phyloP scores from a whole-genome alignment of 2,329 filamentous ascomycete genomes.

The Lasiodiplodia hormozganensis region DNA sequence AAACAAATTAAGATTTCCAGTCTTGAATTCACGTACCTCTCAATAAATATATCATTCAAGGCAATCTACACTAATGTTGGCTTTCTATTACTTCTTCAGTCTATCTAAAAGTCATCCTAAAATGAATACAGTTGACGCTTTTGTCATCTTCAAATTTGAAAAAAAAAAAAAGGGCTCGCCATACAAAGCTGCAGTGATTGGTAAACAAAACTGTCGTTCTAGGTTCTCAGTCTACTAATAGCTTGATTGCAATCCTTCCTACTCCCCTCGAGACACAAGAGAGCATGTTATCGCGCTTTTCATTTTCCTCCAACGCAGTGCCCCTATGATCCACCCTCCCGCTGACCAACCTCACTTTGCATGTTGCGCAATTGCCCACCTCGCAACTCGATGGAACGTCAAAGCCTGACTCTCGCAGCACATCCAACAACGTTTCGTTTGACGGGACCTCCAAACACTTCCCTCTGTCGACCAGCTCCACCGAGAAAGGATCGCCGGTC shows the following conservation, averaged over 20 bases:
- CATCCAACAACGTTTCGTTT: constrained; percentile 50
- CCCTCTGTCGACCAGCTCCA: constrained; percentile 55
- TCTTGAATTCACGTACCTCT: too few relatives aligned
- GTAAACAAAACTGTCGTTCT: not conserved
- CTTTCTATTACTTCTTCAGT: too few relatives aligned
- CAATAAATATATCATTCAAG: too few relatives aligned
- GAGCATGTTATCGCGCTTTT: constrained; percentile 45
- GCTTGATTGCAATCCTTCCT: constrained; percentile 42
- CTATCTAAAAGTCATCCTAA: too few relatives aligned
- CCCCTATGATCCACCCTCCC: constrained; percentile 51
- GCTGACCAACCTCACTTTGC: constrained; percentile 47
- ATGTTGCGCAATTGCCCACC: constrained; percentile 54
- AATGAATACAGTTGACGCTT: too few relatives aligned
- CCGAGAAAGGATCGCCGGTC: constrained; percentile 67
- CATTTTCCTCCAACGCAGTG: constrained; percentile 44
- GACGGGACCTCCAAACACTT: constrained; percentile 54
- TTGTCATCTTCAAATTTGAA: too few relatives aligned
- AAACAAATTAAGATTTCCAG: too few relatives aligned
- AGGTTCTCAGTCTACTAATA: constrained; percentile 31
- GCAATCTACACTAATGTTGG: too few relatives aligned
- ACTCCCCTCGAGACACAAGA: constrained; percentile 48
- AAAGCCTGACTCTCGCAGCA: constrained; percentile 52
- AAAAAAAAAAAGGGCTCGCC: too few relatives aligned
- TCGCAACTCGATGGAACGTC: constrained; percentile 53
- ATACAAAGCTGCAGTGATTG: not conserved